Conservation (phyloP, 1,284 basidiomycete genomes). For the Naganishia albida region DNA sequence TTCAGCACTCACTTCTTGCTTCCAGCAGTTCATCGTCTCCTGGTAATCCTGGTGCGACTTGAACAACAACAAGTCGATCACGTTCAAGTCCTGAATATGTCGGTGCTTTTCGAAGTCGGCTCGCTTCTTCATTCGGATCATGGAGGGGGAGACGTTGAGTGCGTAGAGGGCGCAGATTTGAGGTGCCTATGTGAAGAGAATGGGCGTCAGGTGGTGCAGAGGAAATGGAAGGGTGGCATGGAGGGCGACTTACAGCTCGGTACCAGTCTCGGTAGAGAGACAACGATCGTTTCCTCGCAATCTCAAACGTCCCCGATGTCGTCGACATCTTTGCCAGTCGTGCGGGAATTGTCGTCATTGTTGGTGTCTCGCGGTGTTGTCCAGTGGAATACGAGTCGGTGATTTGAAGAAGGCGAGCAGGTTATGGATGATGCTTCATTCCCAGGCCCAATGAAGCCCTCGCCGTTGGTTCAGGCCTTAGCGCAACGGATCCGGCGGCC, state of each 20-base stretch:
- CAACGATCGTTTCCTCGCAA: slow-evolving; percentile 71
- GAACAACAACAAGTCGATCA: slow-evolving; percentile 83
- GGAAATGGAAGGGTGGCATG: background rate
- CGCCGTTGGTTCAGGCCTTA: no score
- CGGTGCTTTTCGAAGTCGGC: slow-evolving; percentile 85
- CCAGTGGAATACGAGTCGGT: no score
- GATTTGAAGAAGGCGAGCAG: no score
- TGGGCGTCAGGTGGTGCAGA: background rate
- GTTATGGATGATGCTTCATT: background rate
- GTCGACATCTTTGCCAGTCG: slow-evolving; percentile 75
- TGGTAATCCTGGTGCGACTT: slow-evolving; percentile 90
- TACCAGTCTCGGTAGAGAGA: slow-evolving; percentile 91
- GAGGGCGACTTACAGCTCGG: slow-evolving; percentile 66
- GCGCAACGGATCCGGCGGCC: no score
- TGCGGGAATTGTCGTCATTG: slow-evolving; percentile 85
- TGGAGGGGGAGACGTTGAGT: slow-evolving; percentile 77
- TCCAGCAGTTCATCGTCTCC: slow-evolving; percentile 93
- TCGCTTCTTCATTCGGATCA: slow-evolving; percentile 79
- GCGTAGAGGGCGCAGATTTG: slow-evolving; percentile 84
- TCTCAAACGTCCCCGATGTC: slow-evolving; percentile 63
- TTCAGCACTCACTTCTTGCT: slow-evolving; percentile 61
- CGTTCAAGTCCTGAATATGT: slow-evolving; percentile 75
- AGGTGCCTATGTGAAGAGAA: slow-evolving; percentile 66
- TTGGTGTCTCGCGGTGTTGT: background rate
- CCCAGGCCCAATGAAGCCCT: no score